A percentile compares a stretch with the other conserved stretches of the same genome.
Conservation (phyloP, 495 filamentous ascomycete species). For the Lophiostoma macrostomum region DNA sequence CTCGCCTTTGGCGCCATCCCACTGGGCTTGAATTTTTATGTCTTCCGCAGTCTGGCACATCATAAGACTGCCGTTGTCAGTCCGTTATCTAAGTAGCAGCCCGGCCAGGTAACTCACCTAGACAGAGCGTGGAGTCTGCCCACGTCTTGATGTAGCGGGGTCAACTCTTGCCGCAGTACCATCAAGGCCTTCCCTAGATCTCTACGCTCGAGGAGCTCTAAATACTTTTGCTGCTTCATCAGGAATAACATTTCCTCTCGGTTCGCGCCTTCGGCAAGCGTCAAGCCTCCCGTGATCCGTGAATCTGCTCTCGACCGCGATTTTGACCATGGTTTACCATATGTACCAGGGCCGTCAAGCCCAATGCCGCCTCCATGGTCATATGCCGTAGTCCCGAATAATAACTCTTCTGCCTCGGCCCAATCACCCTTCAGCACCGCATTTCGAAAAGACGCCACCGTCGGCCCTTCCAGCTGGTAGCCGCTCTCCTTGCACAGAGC, state of each 20-base stretch:
- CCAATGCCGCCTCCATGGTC: conserved; percentile 52
- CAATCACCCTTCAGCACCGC: conserved; percentile 82
- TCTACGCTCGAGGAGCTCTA: conserved; percentile 79
- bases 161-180: conserved; percentile 83
- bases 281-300: conserved; percentile 39
- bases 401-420: conserved; percentile 75
- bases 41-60: conserved; percentile 83
- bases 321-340: conserved; percentile 25
- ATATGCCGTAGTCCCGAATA: conserved; percentile 56
- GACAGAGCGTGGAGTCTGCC: conserved; percentile 76
- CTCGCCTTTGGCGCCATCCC: conserved; percentile 78
- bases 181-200: conserved; percentile 70
- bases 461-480: conserved; percentile 78
- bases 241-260: conserved; percentile 68
- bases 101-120: conserved; percentile 65
- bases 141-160: conserved; percentile 78
- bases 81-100: background rate
- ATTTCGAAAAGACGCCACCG: conserved; percentile 77
- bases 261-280: conserved; percentile 57
- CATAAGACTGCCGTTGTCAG: conserved; percentile 59
- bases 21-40: conserved; percentile 73
- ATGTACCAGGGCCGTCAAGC: conserved; percentile 30
- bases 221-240: conserved; percentile 88
- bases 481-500: conserved; percentile 78
- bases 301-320: conserved; percentile 1